A percentile compares a stretch with the other conserved stretches of the same genome.
These are phyloP conservation scores for Globisporangium irregulare DNA, from an alignment of 352 stramenopile genomes.

Conservation along the genomic window DNA sequence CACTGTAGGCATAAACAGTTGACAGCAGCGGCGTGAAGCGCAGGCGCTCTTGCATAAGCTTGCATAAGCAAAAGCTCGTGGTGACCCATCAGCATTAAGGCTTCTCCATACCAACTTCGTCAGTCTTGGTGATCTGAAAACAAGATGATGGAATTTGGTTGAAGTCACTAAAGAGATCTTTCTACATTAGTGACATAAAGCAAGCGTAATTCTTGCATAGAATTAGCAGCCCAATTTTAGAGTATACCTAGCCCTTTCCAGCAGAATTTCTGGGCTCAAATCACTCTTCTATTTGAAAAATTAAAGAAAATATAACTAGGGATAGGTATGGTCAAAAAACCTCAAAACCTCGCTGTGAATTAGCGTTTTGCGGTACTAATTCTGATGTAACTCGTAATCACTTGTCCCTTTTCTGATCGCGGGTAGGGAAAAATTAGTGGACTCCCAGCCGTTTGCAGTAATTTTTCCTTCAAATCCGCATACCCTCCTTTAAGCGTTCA, in stretches of 20 bases:
- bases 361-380: not conserved
- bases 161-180: too few species aligned
- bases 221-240: not conserved
- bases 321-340: not conserved
- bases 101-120: too few species aligned
- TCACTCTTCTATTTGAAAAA: not conserved
- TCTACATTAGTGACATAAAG: not conserved
- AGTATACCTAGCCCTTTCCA: not conserved
- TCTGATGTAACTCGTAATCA: not conserved
- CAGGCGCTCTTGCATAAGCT: not conserved
- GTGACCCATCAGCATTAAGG: too few species aligned
- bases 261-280: not conserved
- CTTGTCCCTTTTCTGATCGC: not conserved
- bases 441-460: slow-evolving; percentile 4
- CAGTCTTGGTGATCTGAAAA: too few species aligned
- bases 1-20: not conserved
- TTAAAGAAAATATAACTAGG: not conserved
- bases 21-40: not conserved
- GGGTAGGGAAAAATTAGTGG: slow-evolving; percentile 49
- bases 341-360: not conserved
- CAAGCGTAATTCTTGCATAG: not conserved
- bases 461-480: not conserved
- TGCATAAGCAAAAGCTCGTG: not conserved
- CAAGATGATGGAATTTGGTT: too few species aligned
- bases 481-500: not conserved